A percentile compares a stretch with the other conserved stretches of the same genome.
phyloP scores from a whole-genome alignment of 2,329 filamentous ascomycete genomes.

The Fusarium transvaalense region DNA sequence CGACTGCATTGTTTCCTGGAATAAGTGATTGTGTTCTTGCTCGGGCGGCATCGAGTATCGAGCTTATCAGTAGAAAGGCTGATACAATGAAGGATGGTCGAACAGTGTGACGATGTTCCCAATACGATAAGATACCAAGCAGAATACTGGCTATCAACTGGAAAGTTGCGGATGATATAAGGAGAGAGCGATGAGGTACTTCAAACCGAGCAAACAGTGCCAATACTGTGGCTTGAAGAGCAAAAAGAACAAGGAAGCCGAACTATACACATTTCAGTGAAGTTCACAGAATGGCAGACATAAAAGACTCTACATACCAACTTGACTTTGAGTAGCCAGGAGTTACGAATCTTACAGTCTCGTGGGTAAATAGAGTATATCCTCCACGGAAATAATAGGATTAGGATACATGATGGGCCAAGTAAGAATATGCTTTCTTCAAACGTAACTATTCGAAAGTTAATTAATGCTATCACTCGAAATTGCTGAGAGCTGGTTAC shows the following conservation, averaged over 20 bases:
- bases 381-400: background rate
- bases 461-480: background rate
- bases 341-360: background rate
- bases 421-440: constrained; percentile 4
- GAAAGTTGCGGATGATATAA: background rate
- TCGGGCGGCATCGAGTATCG: background rate
- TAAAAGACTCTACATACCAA: background rate
- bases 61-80: background rate
- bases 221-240: background rate
- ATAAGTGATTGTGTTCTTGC: constrained; percentile 5
- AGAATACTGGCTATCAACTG: background rate
- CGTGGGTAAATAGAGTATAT: background rate
- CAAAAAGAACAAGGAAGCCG: background rate
- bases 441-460: constrained; percentile 7
- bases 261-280: background rate
- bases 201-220: background rate
- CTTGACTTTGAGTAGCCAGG: background rate
- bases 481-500: background rate
- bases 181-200: background rate
- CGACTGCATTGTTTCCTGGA: background rate
- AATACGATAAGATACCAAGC: background rate
- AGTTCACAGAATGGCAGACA: background rate
- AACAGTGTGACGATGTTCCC: background rate
- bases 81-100: background rate
- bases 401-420: background rate